phyloP scores from a whole-genome alignment of 106 monocot genomes.

The Chionographis japonica region DNA sequence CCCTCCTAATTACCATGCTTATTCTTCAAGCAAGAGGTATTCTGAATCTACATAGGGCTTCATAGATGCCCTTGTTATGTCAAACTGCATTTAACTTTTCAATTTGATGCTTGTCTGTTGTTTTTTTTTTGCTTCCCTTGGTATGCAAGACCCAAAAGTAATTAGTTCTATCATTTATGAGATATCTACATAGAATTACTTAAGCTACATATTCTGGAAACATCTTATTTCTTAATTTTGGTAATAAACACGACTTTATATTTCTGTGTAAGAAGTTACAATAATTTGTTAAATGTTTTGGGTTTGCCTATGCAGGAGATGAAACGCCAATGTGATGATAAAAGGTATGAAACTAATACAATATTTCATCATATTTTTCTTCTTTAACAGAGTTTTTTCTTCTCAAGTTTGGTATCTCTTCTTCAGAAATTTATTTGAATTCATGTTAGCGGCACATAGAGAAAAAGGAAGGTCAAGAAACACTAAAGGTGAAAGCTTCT shows the following conservation, averaged over 20 bases:
- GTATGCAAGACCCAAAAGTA: too few species aligned
- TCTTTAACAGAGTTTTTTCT: neutral
- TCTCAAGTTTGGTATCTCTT: neutral
- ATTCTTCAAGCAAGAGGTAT: too few species aligned
- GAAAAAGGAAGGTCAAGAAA: slow-evolving; percentile 33
- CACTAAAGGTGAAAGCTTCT: slow-evolving; percentile 25
- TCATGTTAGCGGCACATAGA: slow-evolving; percentile 37
- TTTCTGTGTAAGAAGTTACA: neutral
- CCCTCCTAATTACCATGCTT: too few species aligned
- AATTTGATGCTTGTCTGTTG: too few species aligned
- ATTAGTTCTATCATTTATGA: too few species aligned
- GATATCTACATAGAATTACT: too few species aligned
- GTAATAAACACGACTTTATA: neutral
- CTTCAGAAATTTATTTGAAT: slow-evolving; percentile 28
- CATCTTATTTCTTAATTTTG: neutral
- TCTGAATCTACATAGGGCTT: too few species aligned
- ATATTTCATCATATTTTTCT: neutral
- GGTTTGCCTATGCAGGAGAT: slow-evolving; percentile 58
- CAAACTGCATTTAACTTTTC: too few species aligned
- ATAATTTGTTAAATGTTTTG: neutral
- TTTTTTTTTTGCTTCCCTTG: too few species aligned
- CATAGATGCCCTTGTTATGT: too few species aligned
- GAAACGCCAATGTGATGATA: slow-evolving; percentile 86
- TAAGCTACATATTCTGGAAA: too few species aligned
- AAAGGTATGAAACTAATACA: slow-evolving; percentile 34